These are phyloP conservation scores for Parascedosporium putredinis DNA, from an alignment of 2,329 filamentous ascomycete species.

Conservation along the genomic window DNA sequence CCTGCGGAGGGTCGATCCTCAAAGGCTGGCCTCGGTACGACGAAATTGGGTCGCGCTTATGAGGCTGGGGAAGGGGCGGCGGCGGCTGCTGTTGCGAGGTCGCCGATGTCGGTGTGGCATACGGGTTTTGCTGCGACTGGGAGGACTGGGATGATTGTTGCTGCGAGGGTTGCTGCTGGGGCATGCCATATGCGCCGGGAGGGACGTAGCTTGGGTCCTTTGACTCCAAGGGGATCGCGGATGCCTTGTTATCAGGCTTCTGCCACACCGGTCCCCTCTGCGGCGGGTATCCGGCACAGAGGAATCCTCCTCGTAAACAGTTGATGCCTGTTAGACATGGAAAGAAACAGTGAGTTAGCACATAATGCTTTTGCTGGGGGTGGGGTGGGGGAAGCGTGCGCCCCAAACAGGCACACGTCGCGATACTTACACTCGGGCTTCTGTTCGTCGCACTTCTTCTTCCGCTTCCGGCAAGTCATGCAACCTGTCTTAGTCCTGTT, in stretches of 20 bases:
- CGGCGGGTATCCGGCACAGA: constrained; percentile 84
- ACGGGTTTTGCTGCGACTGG: constrained; percentile 17
- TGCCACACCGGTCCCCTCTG: constrained; percentile 63
- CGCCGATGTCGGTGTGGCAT: constrained; percentile 19
- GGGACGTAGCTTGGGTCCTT: constrained; percentile 61
- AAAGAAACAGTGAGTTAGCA: neutral
- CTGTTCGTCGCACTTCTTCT: constrained; percentile 96
- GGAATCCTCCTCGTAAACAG: constrained; percentile 79
- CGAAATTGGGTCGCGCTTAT: constrained; percentile 46
- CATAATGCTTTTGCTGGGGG: too few relatives aligned
- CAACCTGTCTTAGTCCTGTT: constrained; percentile 95
- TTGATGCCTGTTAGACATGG: constrained; percentile 56
- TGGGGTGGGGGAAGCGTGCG: neutral
- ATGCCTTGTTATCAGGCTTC: constrained; percentile 61
- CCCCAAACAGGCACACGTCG: neutral
- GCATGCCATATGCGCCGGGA: constrained; percentile 52
- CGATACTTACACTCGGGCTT: constrained; percentile 75
- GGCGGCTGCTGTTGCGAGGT: constrained; percentile 14
- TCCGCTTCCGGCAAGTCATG: constrained; percentile 79
- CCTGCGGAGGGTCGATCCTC: constrained; percentile 53
- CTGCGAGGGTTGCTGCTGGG: constrained; percentile 26
- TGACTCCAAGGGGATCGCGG: constrained; percentile 67
- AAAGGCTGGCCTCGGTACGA: constrained; percentile 51
- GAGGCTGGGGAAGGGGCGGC: constrained; percentile 11
- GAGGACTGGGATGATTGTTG: constrained; percentile 9